Evolutionary conservation across 2,329 filamentous ascomycete genomes (phyloP).

Genomic region (Aspergillus sp.): DNA sequence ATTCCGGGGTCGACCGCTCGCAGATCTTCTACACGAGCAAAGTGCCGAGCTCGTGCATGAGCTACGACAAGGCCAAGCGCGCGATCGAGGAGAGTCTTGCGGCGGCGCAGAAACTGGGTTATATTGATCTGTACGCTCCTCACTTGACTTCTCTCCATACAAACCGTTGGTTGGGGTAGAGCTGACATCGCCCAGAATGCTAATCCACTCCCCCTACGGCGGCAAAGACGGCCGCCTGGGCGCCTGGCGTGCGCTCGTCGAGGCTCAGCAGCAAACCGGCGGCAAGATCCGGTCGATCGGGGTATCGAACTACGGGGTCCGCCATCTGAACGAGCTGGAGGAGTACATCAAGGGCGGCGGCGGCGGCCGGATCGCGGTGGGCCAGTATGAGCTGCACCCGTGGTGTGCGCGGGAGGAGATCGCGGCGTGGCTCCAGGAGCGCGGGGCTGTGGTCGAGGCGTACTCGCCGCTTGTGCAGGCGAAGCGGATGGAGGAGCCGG

Average conservation of each 20-base stretch:
- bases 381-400: constrained; percentile 83
- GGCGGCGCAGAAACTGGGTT: constrained; percentile 53
- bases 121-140: constrained; percentile 52
- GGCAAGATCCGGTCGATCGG: constrained; percentile 33
- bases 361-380: constrained; percentile 66
- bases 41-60: constrained; percentile 42
- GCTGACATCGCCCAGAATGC: constrained; percentile 16
- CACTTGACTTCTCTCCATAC: background rate
- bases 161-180: constrained; percentile 2
- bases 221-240: constrained; percentile 29
- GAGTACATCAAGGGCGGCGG: constrained; percentile 28
- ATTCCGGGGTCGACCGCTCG: constrained; percentile 43
- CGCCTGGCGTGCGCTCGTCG: constrained; percentile 32
- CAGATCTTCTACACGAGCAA: constrained; percentile 57
- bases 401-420: constrained; percentile 78
- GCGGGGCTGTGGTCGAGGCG: constrained; percentile 53
- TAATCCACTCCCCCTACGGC: constrained; percentile 33
- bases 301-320: constrained; percentile 33
- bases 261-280: constrained; percentile 27
- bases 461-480: constrained; percentile 41
- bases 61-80: constrained; percentile 56
- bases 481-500: constrained; percentile 42
- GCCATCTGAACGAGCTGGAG: constrained; percentile 33
- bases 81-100: constrained; percentile 56
- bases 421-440: constrained; percentile 61